phyloP scores from a whole-genome alignment of 202 grass and related monocot species.

The Schoenoplectus tabernaemontani region DNA sequence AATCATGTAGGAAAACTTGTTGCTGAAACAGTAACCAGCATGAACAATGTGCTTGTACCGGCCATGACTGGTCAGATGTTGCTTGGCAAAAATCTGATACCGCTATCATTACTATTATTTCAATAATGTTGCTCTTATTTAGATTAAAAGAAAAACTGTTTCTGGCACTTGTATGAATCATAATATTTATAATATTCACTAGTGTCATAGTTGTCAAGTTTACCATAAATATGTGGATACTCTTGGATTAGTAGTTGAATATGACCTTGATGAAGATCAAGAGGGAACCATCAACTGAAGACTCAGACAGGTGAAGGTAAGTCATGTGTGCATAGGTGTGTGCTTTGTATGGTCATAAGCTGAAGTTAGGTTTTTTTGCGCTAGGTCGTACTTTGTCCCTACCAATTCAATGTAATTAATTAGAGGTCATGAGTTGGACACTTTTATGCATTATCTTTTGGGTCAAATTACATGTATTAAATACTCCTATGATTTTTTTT shows the following conservation, averaged over 20 bases:
- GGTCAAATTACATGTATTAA: neutral
- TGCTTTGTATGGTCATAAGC: neutral
- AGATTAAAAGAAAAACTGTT: neutral
- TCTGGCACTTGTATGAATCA: neutral
- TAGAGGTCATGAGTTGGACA: neutral
- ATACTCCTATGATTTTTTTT: neutral
- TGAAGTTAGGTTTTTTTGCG: neutral
- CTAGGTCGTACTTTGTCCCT: neutral
- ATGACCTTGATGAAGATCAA: slow-evolving; percentile 53
- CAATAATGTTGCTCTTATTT: neutral
- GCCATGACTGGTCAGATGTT: neutral
- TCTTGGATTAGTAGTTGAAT: slow-evolving; percentile 83
- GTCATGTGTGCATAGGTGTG: neutral
- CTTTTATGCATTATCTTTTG: neutral
- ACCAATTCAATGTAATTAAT: neutral
- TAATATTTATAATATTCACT: neutral
- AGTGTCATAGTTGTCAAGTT: slow-evolving; percentile 75
- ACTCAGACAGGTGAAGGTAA: neutral
- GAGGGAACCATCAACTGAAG: neutral
- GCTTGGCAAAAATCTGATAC: neutral
- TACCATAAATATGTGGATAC: slow-evolving; percentile 94
- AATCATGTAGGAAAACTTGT: neutral
- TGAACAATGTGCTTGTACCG: neutral
- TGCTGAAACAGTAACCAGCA: neutral
- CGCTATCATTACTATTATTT: neutral